Percentiles rank a stretch among this genome's conserved stretches.
These are phyloP conservation scores for Intubia oerlemansii DNA, from an alignment of 2,329 filamentous ascomycete species.

Conservation along the genomic window DNA sequence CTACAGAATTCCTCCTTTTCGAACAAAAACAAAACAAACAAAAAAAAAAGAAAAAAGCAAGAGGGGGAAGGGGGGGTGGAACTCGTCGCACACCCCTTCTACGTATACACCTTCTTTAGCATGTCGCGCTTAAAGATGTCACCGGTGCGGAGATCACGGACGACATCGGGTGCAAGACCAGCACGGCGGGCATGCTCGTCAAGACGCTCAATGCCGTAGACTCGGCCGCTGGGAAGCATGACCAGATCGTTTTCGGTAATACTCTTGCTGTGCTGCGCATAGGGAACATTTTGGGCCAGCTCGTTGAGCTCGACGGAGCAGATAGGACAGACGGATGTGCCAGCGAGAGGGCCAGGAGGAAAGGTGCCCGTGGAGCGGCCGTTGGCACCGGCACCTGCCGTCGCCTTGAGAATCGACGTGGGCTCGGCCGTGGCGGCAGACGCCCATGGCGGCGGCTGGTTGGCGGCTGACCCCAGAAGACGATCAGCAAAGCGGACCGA, in stretches of 20 bases:
- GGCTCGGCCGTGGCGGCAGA: no score
- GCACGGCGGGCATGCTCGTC: constrained; percentile 62
- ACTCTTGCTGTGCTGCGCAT: constrained; percentile 87
- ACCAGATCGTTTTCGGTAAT: constrained; percentile 76
- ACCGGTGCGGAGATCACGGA: constrained; percentile 63
- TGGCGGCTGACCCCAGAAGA: no score
- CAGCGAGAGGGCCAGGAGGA: no score
- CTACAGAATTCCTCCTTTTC: background rate
- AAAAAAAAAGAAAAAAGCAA: background rate
- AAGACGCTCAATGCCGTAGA: constrained; percentile 60
- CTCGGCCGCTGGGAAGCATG: constrained; percentile 67
- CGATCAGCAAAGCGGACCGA: no score
- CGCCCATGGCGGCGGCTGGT: no score
- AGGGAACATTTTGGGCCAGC: constrained; percentile 71
- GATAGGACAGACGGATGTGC: constrained; percentile 61
- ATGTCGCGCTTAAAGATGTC: constrained; percentile 39
- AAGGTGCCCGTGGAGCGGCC: no score
- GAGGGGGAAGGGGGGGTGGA: background rate
- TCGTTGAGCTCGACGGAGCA: constrained; percentile 91
- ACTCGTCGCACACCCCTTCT: no score
- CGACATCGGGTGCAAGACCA: constrained; percentile 39
- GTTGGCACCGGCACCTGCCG: no score
- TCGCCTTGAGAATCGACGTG: no score
- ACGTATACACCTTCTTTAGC: constrained; percentile 66
- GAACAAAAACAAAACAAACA: background rate